phyloP scores from a whole-genome alignment of 345 rosid genomes.

The Moricandia moricandioides region DNA sequence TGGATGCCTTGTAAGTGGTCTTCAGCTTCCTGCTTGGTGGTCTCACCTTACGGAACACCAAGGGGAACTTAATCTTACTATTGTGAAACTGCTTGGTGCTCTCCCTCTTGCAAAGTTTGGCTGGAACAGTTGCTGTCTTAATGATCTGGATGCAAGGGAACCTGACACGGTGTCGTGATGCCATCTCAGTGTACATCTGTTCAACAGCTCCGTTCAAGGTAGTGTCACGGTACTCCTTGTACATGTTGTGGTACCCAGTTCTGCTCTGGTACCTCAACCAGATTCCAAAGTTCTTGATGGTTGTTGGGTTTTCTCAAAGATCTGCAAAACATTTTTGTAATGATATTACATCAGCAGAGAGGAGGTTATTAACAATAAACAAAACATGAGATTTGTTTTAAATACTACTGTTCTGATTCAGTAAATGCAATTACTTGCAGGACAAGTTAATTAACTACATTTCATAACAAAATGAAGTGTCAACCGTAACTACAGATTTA shows the following conservation, averaged over 20 bases:
- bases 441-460: neutral
- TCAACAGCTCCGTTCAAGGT: constrained; percentile 66
- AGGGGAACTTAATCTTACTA: constrained; percentile 65
- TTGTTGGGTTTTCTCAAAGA: constrained; percentile 65
- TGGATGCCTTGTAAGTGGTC: constrained; percentile 69
- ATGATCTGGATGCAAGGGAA: constrained; percentile 69
- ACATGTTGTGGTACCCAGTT: constrained; percentile 71
- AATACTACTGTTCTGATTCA: neutral
- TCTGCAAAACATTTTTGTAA: constrained; percentile 28
- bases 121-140: constrained; percentile 58
- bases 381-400: too few species aligned
- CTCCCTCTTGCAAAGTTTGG: constrained; percentile 71
- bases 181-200: constrained; percentile 76
- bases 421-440: neutral
- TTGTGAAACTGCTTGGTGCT: constrained; percentile 64
- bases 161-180: constrained; percentile 64
- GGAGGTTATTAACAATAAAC: too few species aligned
- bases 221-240: constrained; percentile 61
- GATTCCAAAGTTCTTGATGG: constrained; percentile 56
- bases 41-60: constrained; percentile 63
- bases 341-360: neutral
- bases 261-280: constrained; percentile 69
- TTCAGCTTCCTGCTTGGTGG: constrained; percentile 69
- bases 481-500: neutral
- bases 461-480: neutral